Evolutionary conservation across 1,284 basidiomycete genomes (phyloP), one percentile per base, ranked within the genome.

Genomic region (Irpex rosettiformis): DNA sequence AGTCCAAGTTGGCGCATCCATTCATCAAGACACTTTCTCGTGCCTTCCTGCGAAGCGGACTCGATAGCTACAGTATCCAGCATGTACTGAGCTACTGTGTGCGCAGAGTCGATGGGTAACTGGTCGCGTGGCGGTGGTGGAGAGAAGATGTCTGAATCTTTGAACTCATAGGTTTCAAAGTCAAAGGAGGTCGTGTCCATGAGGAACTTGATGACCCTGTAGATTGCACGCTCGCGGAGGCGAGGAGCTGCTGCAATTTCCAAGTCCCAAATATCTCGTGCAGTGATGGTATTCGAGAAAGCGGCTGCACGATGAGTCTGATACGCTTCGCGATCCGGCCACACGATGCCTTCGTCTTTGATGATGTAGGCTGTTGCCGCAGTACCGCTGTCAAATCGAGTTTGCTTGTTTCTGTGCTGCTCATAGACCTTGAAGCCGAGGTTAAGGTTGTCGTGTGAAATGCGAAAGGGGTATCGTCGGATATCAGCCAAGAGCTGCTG

Each of bases 1-100:
- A 64, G 45, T 6, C 40, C 37, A 21, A 66, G 52, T 40, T 67
- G 63, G 6, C 42, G 43, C 8, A 59, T 21, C 49, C 58, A 61
- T 21, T 55, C 60, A 5, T 45, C 13, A 0, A 66, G 21, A 5
- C 64, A 22, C 43, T 58, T 24, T 21, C 60, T 54, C 16, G 62
- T 69, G 1, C 65, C 68, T 24, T 68, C 67, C 22, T 68, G 67
- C 10, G 58, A 64, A 10, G 56, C 40, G 21, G 67, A 65, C 13
- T 64, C 59, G 5, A 61, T 55, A 11, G 62, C 51, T 11, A 63
- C 56, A 1, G 64, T 68, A 2, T 56, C 55, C 4, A 70, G 59
- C 22, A 69, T 60, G 37, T 58, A 64, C 25, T 66, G 64, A n/a
- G 52, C 16, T 1, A 60, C 30, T 2, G 29, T 16, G 55, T 57